Evolutionary conservation across 2,329 filamentous ascomycete genomes (phyloP).

Genomic region (Verticillium zaregamsianum): DNA sequence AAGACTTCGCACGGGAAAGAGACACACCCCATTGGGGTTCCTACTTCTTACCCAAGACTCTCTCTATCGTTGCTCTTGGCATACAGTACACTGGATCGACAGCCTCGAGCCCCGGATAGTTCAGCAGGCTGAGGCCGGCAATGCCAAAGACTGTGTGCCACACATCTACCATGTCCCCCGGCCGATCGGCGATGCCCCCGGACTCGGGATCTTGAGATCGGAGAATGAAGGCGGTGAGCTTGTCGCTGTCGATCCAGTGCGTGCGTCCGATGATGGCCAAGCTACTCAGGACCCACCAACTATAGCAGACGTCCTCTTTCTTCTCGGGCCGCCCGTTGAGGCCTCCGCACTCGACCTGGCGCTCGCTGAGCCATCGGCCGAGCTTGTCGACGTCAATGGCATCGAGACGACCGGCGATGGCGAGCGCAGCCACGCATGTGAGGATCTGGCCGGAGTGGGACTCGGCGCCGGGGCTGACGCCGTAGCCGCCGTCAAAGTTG

Average conservation of each 20-base stretch:
- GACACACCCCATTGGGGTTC: background rate
- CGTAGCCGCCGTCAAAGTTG: slow-evolving; percentile 94
- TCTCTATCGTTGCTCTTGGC: slow-evolving; percentile 63
- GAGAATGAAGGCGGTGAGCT: slow-evolving; percentile 78
- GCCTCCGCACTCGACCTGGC: slow-evolving; percentile 81
- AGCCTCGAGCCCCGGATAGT: slow-evolving; percentile 69
- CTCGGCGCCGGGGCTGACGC: slow-evolving; percentile 83
- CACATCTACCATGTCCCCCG: slow-evolving; percentile 93
- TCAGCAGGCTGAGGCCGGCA: slow-evolving; percentile 80
- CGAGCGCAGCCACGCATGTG: slow-evolving; percentile 83
- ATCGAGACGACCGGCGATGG: slow-evolving; percentile 78
- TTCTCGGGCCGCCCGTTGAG: slow-evolving; percentile 95
- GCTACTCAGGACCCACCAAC: slow-evolving; percentile 96
- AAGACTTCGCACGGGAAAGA: background rate
- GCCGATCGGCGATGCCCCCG: slow-evolving; percentile 85
- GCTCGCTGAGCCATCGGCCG: slow-evolving; percentile 87
- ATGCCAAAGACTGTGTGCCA: slow-evolving; percentile 92
- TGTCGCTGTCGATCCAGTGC: slow-evolving; percentile 88
- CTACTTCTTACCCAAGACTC: slow-evolving; percentile 39
- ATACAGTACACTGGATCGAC: slow-evolving; percentile 89
- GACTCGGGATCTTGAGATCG: slow-evolving; percentile 79
- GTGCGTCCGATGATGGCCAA: slow-evolving; percentile 81
- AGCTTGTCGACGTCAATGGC: slow-evolving; percentile 78
- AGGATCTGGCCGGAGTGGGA: slow-evolving; percentile 95
- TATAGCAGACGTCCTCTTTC: slow-evolving; percentile 94